Conservation (phyloP, 192 early-diverging fungal genomes). For the Piromyces sp. region DNA sequence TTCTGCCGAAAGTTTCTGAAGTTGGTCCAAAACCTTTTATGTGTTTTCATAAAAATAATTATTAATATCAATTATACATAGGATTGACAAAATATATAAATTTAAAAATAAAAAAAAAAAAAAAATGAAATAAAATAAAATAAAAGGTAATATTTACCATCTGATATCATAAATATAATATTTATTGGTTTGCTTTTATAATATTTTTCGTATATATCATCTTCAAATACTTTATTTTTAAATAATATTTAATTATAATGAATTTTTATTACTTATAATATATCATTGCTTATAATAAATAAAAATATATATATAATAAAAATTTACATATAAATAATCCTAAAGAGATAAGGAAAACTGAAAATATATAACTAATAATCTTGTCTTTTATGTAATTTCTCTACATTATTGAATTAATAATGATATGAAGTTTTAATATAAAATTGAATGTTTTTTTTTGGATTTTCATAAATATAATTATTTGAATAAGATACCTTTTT, state of each 20-base stretch:
- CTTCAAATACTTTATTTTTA: background rate
- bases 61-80: no score
- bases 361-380: background rate
- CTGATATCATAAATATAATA: slow-evolving; percentile 85
- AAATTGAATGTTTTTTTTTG: no score
- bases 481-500: no score
- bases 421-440: no score
- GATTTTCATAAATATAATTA: no score
- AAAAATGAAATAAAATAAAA: no score
- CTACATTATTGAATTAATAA: background rate
- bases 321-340: background rate
- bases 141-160: no score
- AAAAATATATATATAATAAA: no score
- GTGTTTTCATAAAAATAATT: background rate
- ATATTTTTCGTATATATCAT: background rate
- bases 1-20: slow-evolving; percentile 62
- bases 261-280: no score
- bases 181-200: slow-evolving; percentile 16
- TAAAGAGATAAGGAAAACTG: background rate
- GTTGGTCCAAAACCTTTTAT: slow-evolving; percentile 73
- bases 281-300: no score
- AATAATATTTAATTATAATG: no score
- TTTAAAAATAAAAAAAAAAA: background rate
- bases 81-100: background rate
- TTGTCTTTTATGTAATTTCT: background rate